These are phyloP conservation scores for Spirogloea muscicola DNA, from an alignment of 139 green algal species.

Conservation along the genomic window DNA sequence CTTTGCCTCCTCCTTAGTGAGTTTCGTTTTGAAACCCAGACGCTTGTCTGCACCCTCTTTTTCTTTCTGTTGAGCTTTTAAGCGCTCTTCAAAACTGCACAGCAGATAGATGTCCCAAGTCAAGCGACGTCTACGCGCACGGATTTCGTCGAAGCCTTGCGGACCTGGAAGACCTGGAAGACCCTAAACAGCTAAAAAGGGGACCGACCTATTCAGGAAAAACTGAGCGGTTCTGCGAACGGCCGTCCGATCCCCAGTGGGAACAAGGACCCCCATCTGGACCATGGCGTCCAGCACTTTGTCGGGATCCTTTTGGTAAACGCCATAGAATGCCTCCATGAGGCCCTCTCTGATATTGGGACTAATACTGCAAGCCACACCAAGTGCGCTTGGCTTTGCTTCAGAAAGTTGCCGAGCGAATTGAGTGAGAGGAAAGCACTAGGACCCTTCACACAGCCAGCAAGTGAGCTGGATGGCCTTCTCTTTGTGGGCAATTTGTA, in stretches of 20 bases:
- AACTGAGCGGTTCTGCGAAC: constrained; percentile 89
- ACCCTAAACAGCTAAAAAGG: too few relatives aligned
- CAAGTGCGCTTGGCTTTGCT: too few relatives aligned
- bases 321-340: constrained; percentile 94
- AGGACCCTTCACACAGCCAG: too few relatives aligned
- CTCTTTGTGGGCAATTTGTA: constrained; percentile 22
- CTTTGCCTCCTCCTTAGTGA: constrained; percentile 70
- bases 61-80: constrained; percentile 58
- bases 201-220: constrained; percentile 74
- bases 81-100: constrained; percentile 65
- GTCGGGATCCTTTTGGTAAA: constrained; percentile 87
- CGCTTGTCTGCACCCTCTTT: constrained; percentile 27
- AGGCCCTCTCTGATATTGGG: constrained; percentile 62
- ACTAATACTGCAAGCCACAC: constrained; percentile 18
- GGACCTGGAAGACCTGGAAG: too few relatives aligned
- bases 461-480: too few relatives aligned
- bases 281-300: constrained; percentile 75
- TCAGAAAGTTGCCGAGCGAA: too few relatives aligned
- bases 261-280: constrained; percentile 87
- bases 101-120: background rate
- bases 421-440: too few relatives aligned
- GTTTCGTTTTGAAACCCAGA: constrained; percentile 74
- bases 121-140: too few relatives aligned
- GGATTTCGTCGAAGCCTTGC: too few relatives aligned
- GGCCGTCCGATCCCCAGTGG: constrained; percentile 71